Base-by-base conservation (phyloP, 768 basidiomycete species). In the Tulasnella sp. region DNA sequence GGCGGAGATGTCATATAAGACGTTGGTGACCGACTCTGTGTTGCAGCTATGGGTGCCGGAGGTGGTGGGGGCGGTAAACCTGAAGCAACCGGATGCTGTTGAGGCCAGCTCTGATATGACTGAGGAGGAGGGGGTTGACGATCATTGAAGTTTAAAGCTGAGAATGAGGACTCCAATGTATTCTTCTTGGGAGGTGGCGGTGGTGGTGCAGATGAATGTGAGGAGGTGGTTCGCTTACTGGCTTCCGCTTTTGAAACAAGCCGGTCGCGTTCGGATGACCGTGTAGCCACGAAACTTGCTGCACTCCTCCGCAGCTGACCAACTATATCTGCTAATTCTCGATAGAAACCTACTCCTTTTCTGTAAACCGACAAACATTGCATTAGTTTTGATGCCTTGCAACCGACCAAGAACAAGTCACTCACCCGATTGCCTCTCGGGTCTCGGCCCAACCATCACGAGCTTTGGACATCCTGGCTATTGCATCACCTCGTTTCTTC, bases 331-430 rank as follows among this genome's bases (percentile, higher is more conserved):
- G 70, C 73, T 12, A 98, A 72, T 56, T 92, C 87, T 5, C 70
- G 72, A 63, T 99, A 96, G 65, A 93, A 99, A 37, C 83, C 78
- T 1, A 89, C 68, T 0, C 92, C 93, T 63, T 91, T 92, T 10
- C 86, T 90, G 62, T 56, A 57, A 10, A 37, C 28, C 12, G 28
- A 20, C 28, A 35, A 48, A 57, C 13, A 48, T 4, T 19, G 34
- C 51, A 13, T 53, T 31, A 19, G 24, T 45, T 35, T 35, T 32
- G 28, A 25, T 50, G 5, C 28, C 4, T 24, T 13, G 19, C 31
- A 19, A 29, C 37, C 19, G 7, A 25, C 46, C 33, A n/a, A 31
- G 53, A 40, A 78, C 84, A 55, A 62, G 87, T 85, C 77, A 78
- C 37, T 92, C 62, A 13, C 91, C 91, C 62, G 2, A 56, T 25